Evolutionary conservation across 306 rosid genomes (phyloP).

Genomic region (Albizia julibrissin): DNA sequence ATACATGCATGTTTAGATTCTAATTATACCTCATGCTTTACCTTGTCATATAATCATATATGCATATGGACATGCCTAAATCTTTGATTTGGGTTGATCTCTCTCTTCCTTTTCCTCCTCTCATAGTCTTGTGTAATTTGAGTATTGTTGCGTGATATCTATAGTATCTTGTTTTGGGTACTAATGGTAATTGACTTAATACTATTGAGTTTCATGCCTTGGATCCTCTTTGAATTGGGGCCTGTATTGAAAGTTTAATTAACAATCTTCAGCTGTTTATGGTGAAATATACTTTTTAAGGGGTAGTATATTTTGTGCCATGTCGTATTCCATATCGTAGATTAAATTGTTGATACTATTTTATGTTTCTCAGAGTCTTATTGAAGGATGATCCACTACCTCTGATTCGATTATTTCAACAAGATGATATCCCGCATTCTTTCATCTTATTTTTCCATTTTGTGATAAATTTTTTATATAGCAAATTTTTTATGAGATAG

Average conservation of each 20-base stretch:
- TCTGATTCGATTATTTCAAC: background rate
- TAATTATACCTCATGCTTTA: constrained; percentile 19
- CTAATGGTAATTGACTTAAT: background rate
- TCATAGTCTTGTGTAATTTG: background rate
- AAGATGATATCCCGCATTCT: background rate
- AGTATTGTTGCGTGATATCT: constrained; percentile 17
- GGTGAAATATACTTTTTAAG: background rate
- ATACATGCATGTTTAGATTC: background rate
- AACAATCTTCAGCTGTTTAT: background rate
- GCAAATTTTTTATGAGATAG: background rate
- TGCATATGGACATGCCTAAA: background rate
- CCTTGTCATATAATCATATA: background rate
- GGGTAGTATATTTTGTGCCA: background rate
- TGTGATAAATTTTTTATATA: background rate
- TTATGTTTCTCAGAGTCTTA: background rate
- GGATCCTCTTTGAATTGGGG: constrained; percentile 7
- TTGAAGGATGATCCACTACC: background rate
- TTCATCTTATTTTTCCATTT: background rate
- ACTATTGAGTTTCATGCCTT: constrained; percentile 7
- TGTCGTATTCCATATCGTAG: background rate
- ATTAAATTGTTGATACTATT: background rate
- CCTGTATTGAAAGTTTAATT: background rate
- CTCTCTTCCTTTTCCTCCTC: background rate
- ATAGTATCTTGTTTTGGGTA: constrained; percentile 8
- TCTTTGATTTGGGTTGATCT: background rate